phyloP scores from a whole-genome alignment of 345 rosid species.

The Populus ilicifolia region DNA sequence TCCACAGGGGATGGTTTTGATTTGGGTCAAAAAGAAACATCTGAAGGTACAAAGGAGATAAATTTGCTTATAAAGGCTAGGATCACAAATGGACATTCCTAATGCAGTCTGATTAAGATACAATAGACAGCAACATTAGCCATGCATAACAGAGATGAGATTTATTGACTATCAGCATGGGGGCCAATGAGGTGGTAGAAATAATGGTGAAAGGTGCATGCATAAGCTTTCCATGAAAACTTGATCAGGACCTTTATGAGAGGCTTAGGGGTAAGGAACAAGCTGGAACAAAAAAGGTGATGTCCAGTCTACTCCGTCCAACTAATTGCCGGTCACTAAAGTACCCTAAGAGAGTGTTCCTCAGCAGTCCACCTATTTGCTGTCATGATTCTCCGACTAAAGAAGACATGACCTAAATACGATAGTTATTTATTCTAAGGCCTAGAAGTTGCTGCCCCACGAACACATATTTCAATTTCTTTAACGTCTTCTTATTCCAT shows the following conservation, averaged over 20 bases:
- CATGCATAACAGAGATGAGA: background rate
- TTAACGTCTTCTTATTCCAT: background rate
- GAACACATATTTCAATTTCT: background rate
- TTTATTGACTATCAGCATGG: background rate
- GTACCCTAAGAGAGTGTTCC: background rate
- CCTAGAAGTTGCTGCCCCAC: background rate
- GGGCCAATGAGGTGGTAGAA: background rate
- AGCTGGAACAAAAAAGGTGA: background rate
- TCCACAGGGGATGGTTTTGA: background rate
- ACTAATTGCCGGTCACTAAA: background rate
- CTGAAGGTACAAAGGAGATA: background rate
- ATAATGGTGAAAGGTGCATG: background rate
- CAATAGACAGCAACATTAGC: background rate
- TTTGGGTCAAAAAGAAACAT: background rate
- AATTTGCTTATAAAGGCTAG: background rate
- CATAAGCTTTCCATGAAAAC: background rate
- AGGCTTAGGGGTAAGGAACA: background rate
- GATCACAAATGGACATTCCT: background rate
- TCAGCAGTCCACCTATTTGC: background rate
- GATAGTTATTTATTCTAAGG: background rate
- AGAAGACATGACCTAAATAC: background rate
- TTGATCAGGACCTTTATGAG: background rate
- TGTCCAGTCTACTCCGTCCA: background rate
- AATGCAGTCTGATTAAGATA: background rate
- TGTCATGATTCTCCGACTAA: background rate